Base-by-base conservation (phyloP, 495 filamentous ascomycete genomes). In the Trichoderma asperelloides region DNA sequence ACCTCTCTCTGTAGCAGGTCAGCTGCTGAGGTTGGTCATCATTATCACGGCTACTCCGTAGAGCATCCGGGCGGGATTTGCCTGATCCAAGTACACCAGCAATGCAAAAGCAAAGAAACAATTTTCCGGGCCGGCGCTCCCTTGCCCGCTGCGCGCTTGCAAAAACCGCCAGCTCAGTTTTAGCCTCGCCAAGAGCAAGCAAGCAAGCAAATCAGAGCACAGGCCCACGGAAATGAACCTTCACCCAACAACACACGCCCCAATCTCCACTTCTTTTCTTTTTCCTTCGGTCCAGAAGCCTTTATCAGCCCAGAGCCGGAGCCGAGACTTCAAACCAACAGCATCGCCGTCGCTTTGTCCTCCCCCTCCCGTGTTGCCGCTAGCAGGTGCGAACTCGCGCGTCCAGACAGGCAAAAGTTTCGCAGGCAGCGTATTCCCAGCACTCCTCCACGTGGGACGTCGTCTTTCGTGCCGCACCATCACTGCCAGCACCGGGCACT, bases 231-330 rank as follows among this genome's bases (percentile, higher is more conserved):
- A 11, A 23, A 13, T 3, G 0, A 60, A 60, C 30, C 27, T 27
- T 30, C 55, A 60, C 30, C 55, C 55, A 60, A 60, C 55, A 18
- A 25, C 55, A 60, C 55, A 60, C 55, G 55, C 55, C 55, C 55
- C 55, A 60, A 27, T 5, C 55, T 12, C 55, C 47, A n/a, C 47
- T 23, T 9, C 18, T 51, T 21, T n/a, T 51, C 9, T 25, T 9
- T 51, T 18, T 3, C 16, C 47, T 21, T 51, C 47, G 18, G 47
- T n/a, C 47, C n/a, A 51, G 47, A 21, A 21, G 3, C 16, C 47
- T 45, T 45, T 2, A 12, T 1, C 47, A 25, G 47, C 47, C 18
- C 47, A 51, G 47, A 23, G n/a, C 16, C 18, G 9, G 18, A 7
- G 5, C 33, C 33, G 33, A 37, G 33, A 37, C 33, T 37, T 37